Evolutionary conservation across 2,329 filamentous ascomycete genomes (phyloP).

Genomic region (Talaromyces sp.): DNA sequence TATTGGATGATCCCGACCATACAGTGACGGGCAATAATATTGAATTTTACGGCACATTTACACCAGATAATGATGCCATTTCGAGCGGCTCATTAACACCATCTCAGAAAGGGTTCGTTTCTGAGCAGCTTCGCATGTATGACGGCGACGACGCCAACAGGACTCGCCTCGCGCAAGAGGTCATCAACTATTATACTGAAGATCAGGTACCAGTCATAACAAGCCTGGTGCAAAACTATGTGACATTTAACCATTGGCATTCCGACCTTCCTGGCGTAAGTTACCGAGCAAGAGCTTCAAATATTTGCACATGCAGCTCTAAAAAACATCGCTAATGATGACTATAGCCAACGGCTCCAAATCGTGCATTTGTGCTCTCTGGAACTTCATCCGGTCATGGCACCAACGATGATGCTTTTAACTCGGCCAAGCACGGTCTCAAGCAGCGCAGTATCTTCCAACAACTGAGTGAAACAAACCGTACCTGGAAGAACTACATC

Average conservation of each 20-base stretch:
- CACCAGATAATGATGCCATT: slow-evolving; percentile 42
- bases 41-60: slow-evolving; percentile 32
- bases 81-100: slow-evolving; percentile 34
- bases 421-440: slow-evolving; percentile 23
- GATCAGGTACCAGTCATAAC: slow-evolving; percentile 48
- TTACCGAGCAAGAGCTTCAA: slow-evolving; percentile 6
- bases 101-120: slow-evolving; percentile 44
- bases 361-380: slow-evolving; percentile 38
- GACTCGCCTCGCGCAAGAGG: slow-evolving; percentile 40
- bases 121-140: slow-evolving; percentile 45
- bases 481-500: slow-evolving; percentile 42
- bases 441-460: slow-evolving; percentile 45
- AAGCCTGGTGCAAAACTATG: slow-evolving; percentile 44
- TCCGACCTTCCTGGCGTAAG: slow-evolving; percentile 47
- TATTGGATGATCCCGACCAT: slow-evolving; percentile 48
- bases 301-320: not conserved
- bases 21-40: slow-evolving; percentile 47
- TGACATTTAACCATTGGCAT: slow-evolving; percentile 51
- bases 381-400: slow-evolving; percentile 39
- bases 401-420: slow-evolving; percentile 34
- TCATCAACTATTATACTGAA: slow-evolving; percentile 51
- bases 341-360: slow-evolving; percentile 48
- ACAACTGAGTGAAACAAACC: slow-evolving; percentile 35
- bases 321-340: not conserved
- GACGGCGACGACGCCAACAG: slow-evolving; percentile 28